Base-by-base conservation (phyloP, 352 stramenopile genomes). In the Phytophthora aleatoria region DNA sequence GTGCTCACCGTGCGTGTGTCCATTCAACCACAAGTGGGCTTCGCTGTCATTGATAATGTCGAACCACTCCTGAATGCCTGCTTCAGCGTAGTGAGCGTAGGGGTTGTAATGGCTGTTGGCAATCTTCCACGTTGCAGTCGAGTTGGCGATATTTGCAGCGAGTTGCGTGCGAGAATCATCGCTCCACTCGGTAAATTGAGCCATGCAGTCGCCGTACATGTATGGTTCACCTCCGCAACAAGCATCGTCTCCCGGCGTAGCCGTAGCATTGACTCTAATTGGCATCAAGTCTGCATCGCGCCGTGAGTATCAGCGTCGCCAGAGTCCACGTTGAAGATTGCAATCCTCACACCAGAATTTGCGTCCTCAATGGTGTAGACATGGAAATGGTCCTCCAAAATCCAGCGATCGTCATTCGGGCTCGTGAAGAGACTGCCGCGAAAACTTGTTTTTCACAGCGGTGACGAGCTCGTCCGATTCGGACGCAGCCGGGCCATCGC, bases 91-190 rank as follows among this genome's bases (percentile, higher is more conserved):
- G 62, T 87, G 78, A 1, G 61, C 66, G 31, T 83, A 82, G 27
- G 79, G 77, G 3, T 75, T 83, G 61, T 88, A 88, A 43, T 87
- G 79, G 20, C 69, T 79, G 58, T 87, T 88, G n/a, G 85, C 73
- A 24, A 88, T 67, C 61, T 88, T 86, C 71, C 78, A 88, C 30
- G 75, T 83, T 11, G 79, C 79, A 0, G 61, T 86, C 12, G 79
- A 87, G 38, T 71, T 70, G 16, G 71, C 67, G 12, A 85, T 66
- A 45, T 82, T 77, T 5, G 50, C 62, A 4, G 51, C 70, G 3
- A 84, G 52, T 33, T 80, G 59, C 35, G 27, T 70, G 26, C 71
- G 72, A 36, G 74, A 87, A n/a, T 82, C 74, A 16, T 84, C 53
- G 31, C 64, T 74, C 77, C 79, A 88, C 16, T 57, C 57, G 5